A percentile compares a stretch with the other conserved stretches of the same genome.
These are phyloP conservation scores for Hansenula lynferdii DNA, from an alignment of 1,139 yeast genomes.

Conservation along the genomic window DNA sequence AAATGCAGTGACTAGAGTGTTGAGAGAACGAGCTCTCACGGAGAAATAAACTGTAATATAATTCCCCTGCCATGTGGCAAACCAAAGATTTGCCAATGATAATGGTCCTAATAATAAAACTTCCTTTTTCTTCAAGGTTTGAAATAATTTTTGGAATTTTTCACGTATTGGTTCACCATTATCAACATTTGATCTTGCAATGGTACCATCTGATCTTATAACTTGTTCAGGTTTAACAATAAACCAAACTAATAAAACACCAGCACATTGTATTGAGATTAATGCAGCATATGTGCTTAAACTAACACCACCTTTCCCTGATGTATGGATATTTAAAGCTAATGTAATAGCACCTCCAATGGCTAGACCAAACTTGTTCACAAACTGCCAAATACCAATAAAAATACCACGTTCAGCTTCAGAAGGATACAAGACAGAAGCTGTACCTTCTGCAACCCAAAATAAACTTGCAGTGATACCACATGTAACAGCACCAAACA, in stretches of 20 bases:
- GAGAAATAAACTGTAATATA: conserved; percentile 21
- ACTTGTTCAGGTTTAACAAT: conserved; percentile 19
- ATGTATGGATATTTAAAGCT: conserved; percentile 12
- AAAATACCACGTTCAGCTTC: conserved; percentile 16
- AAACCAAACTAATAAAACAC: conserved; percentile 13
- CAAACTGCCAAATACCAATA: conserved; percentile 20
- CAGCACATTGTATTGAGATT: conserved; percentile 20
- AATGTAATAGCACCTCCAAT: conserved; percentile 21
- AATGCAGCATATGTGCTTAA: conserved; percentile 20
- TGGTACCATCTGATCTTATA: conserved; percentile 16
- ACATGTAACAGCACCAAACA: conserved; percentile 18
- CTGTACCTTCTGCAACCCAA: conserved; percentile 22
- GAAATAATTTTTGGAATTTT: neutral
- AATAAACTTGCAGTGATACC: conserved; percentile 19
- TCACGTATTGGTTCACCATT: conserved; percentile 2
- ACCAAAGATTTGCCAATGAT: conserved; percentile 2
- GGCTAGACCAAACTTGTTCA: conserved; percentile 20
- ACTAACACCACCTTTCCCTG: conserved; percentile 14
- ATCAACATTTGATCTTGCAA: conserved; percentile 1
- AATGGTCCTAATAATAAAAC: conserved; percentile 1
- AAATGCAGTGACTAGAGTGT: conserved; percentile 18
- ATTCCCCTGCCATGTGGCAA: conserved; percentile 6
- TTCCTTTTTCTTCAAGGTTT: conserved; percentile 1
- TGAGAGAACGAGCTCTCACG: conserved; percentile 21
- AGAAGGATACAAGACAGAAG: conserved; percentile 20